Base-by-base conservation (phyloP, 2,329 filamentous ascomycete genomes). In the Penicillium sp. region DNA sequence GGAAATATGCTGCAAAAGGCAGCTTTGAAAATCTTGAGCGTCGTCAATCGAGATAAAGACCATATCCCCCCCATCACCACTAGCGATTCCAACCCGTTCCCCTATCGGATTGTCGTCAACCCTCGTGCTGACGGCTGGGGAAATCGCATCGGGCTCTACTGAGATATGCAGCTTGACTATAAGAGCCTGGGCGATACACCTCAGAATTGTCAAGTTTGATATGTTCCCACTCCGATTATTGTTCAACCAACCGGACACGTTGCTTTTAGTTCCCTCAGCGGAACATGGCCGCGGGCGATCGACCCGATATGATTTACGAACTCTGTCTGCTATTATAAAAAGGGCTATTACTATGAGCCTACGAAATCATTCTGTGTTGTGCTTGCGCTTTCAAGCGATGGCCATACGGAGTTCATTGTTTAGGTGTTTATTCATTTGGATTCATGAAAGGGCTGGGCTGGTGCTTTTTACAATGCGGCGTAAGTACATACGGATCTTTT, bases 41-140 rank as follows among this genome's bases (percentile, higher is more conserved):
- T 90, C 51, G 91, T 90, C 67, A 96, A 96, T 75, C 80, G 84
- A 49, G 89, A 97, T 75, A 96, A 95, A 73, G 90, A 95, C 68
- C 94, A 97, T 74, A 97, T 99, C 62, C 94, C 94, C 1, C 94
- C 93, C 48, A 97, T 97, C 67, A 97, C 91, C 9, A 94, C 91
- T 22, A 91, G 87, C 69, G 90, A 93, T 60, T 81, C 89, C 45
- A 97, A 97, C 72, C 93, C 94, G 0, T 99, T 97, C 69, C 93
- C 93, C 0, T 97, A 96, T 75, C 88, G 92, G 73, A 96, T 97
- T 69, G 84, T 88, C 58, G 85, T 97, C 56, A 94, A 96, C 69
- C 90, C 90, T 55, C 90, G 90, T 68, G 82, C 87, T 57, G 87
- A 89, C 59, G 83, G 87, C 49, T 93, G 91, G 90, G 85, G 89